Conservation (phyloP, 2,329 filamentous ascomycete species). For the Leptographium lundbergii region DNA sequence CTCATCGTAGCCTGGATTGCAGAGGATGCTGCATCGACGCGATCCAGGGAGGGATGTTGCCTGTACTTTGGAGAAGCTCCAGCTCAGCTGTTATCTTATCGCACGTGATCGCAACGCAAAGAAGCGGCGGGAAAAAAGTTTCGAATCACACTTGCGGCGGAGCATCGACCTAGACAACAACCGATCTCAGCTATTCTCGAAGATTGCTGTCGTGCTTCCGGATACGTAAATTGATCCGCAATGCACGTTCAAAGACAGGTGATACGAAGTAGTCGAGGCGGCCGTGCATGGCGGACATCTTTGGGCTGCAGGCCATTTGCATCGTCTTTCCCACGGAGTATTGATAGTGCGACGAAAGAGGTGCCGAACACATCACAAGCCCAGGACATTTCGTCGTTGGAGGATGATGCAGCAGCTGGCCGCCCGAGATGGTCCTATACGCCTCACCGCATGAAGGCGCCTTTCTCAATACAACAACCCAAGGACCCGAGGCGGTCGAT, state of each 20-base stretch:
- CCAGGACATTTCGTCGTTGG: not conserved
- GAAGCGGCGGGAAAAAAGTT: not conserved
- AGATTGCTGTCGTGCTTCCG: not conserved
- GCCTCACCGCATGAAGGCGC: constrained; percentile 55
- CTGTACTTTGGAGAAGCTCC: not conserved
- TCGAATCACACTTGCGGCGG: not conserved
- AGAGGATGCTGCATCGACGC: not conserved
- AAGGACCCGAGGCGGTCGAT: constrained; percentile 37
- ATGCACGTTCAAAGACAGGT: not conserved
- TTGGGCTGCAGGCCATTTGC: not conserved
- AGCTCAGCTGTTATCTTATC: not conserved
- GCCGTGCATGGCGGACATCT: not conserved
- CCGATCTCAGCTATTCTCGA: not conserved
- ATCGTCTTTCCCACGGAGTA: not conserved
- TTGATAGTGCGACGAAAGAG: not conserved
- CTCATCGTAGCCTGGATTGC: not conserved
- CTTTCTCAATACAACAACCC: constrained; percentile 48
- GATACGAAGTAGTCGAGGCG: not conserved
- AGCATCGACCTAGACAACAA: not conserved
- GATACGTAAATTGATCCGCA: not conserved
- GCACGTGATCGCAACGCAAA: constrained; percentile 2
- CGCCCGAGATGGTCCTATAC: constrained; percentile 59
- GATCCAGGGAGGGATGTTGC: not conserved
- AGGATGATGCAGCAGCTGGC: not conserved
- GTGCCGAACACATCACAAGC: no score